Percentiles rank a stretch among this genome's conserved stretches.
Evolutionary conservation across 352 stramenopile genomes (phyloP).

Genomic region (Globisporangium irregulare): DNA sequence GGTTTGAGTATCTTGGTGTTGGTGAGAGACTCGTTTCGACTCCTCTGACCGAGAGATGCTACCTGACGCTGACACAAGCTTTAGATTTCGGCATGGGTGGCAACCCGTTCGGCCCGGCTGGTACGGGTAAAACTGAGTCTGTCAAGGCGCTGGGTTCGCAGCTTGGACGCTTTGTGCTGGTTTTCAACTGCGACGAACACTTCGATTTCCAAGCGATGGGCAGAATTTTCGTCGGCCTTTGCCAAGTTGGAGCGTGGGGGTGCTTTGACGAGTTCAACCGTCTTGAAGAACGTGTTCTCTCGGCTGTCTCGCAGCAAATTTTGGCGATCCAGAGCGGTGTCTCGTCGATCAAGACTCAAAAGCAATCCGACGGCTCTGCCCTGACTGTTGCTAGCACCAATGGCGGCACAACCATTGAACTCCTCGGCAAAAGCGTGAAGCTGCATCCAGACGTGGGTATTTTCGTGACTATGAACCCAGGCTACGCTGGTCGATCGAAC

Average conservation of each 20-base stretch:
- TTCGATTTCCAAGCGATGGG: constrained; percentile 99
- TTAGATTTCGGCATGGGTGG: constrained; percentile 98
- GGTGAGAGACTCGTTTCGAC: constrained; percentile 99
- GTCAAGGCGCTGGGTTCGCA: constrained; percentile 99
- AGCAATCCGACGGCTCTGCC: constrained; percentile 34
- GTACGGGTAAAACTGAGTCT: constrained; percentile 99
- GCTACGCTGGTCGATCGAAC: constrained; percentile 98
- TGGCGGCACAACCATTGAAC: constrained; percentile 81
- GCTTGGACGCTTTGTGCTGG: constrained; percentile 98
- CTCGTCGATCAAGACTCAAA: constrained; percentile 68
- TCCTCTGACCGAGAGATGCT: constrained; percentile 99
- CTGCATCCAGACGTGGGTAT: constrained; percentile 98
- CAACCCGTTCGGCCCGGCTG: constrained; percentile 98
- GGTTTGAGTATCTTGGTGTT: constrained; percentile 99
- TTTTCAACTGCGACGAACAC: constrained; percentile 99
- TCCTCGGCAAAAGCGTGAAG: constrained; percentile 94
- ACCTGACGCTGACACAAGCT: constrained; percentile 99
- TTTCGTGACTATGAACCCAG: constrained; percentile 99
- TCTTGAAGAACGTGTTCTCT: constrained; percentile 99
- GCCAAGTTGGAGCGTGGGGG: constrained; percentile 99
- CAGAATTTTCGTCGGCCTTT: constrained; percentile 99
- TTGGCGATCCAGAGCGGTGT: constrained; percentile 98
- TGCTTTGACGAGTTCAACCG: constrained; percentile 99
- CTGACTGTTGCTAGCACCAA: constrained; percentile 16
- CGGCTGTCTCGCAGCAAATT: constrained; percentile 99